Conservation (phyloP, 305 asterid genomes). For the Fraxinus paxiana region DNA sequence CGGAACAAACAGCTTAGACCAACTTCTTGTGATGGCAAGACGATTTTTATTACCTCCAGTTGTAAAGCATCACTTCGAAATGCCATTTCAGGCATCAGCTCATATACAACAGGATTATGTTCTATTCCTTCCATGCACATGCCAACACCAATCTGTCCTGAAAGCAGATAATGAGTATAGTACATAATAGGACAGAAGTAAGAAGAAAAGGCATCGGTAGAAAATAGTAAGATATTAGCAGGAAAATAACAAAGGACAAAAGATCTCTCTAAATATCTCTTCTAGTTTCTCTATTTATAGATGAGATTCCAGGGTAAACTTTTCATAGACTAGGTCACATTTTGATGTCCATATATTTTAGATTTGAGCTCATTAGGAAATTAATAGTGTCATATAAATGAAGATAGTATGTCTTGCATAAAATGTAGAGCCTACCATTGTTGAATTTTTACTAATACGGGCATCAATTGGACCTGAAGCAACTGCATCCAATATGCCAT, state of each 20-base stretch:
- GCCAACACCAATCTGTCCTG: conserved; percentile 84
- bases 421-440: conserved; percentile 58
- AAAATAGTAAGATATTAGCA: not conserved
- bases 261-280: not conserved
- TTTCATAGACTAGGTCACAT: not conserved
- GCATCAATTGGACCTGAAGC: conserved; percentile 93
- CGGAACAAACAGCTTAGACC: not conserved
- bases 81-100: conserved; percentile 98
- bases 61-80: conserved; percentile 56
- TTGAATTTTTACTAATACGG: conserved; percentile 72
- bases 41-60: conserved; percentile 50
- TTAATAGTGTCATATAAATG: not conserved
- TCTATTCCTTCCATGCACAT: conserved; percentile 99
- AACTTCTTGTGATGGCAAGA: not conserved
- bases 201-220: not conserved
- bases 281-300: not conserved
- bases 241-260: conserved; percentile 1
- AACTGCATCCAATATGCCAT: conserved; percentile 81
- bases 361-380: not conserved
- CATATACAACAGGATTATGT: conserved; percentile 90
- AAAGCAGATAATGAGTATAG: conserved; percentile 32
- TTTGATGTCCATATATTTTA: not conserved
- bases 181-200: not conserved
- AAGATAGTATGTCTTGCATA: not conserved
- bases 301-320: not conserved